These are phyloP conservation scores for Naganishia randhawae DNA, from an alignment of 768 basidiomycete genomes.

Conservation along the genomic window DNA sequence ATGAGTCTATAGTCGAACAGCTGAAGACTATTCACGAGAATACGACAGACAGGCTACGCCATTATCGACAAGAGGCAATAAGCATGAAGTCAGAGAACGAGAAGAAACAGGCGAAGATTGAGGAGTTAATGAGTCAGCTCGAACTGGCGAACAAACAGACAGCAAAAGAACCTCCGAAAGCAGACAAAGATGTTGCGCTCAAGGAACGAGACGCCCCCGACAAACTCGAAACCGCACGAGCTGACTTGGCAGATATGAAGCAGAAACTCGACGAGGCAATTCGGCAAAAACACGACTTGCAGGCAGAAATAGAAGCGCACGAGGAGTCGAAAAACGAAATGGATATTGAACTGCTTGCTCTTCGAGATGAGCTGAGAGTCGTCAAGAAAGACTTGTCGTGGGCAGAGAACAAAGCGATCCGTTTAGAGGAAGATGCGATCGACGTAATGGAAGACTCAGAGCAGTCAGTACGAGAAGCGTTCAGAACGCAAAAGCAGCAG, in stretches of 20 bases:
- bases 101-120: background rate
- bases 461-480: background rate
- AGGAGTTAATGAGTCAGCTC: background rate
- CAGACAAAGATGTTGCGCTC: background rate
- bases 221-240: background rate
- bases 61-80: background rate
- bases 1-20: background rate
- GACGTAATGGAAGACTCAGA: background rate
- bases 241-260: background rate
- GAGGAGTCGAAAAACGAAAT: conserved; percentile 2
- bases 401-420: background rate
- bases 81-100: background rate
- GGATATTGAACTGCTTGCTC: conserved; percentile 8
- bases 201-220: background rate
- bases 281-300: background rate
- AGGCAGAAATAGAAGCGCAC: conserved; percentile 1
- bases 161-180: background rate
- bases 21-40: background rate
- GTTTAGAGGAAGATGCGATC: background rate
- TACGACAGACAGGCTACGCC: background rate
- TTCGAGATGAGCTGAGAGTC: background rate
- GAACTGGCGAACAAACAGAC: background rate
- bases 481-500: background rate
- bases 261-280: background rate
- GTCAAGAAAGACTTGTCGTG: conserved; percentile 1